phyloP scores from a whole-genome alignment of 225 moss, liverwort and hornwort species.

The Polytrichum formosum region DNA sequence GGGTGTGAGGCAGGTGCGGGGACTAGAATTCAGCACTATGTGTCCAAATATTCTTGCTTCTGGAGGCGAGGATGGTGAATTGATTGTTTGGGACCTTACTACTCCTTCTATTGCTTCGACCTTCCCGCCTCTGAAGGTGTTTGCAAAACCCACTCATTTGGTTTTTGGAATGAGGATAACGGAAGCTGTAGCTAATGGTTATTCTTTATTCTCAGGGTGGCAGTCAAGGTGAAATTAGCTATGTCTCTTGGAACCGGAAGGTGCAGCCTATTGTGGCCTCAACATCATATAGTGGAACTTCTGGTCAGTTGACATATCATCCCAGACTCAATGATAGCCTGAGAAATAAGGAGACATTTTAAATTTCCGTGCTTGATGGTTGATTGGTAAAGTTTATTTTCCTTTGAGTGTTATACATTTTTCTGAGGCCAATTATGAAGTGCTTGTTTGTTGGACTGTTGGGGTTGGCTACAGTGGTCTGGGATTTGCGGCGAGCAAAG shows the following conservation, averaged over 20 bases:
- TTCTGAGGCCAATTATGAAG: conserved; percentile 5
- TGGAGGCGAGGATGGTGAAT: conserved; percentile 87
- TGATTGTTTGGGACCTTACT: conserved; percentile 93
- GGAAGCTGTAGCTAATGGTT: too few species aligned
- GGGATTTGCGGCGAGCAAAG: conserved; percentile 90
- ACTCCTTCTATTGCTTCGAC: conserved; percentile 64
- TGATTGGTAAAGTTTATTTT: too few species aligned
- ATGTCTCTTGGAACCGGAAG: conserved; percentile 95
- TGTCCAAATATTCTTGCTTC: conserved; percentile 85
- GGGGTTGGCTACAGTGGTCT: conserved; percentile 62
- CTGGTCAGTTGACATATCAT: conserved; percentile 47
- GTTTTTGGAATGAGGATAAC: neutral
- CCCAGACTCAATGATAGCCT: neutral
- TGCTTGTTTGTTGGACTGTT: conserved; percentile 14
- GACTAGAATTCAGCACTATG: conserved; percentile 79
- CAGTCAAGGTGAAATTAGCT: conserved; percentile 73
- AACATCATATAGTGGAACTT: conserved; percentile 84
- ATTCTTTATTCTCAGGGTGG: conserved; percentile 37
- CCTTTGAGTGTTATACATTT: neutral
- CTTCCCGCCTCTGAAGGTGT: conserved; percentile 73
- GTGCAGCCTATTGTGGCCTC: conserved; percentile 85
- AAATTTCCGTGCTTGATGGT: neutral
- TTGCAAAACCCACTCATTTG: conserved; percentile 3
- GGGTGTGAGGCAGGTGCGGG: conserved; percentile 55
- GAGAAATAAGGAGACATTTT: neutral